Evolutionary conservation across 1,284 basidiomycete genomes (phyloP).

Genomic region (Cryptococcus maquisensis): DNA sequence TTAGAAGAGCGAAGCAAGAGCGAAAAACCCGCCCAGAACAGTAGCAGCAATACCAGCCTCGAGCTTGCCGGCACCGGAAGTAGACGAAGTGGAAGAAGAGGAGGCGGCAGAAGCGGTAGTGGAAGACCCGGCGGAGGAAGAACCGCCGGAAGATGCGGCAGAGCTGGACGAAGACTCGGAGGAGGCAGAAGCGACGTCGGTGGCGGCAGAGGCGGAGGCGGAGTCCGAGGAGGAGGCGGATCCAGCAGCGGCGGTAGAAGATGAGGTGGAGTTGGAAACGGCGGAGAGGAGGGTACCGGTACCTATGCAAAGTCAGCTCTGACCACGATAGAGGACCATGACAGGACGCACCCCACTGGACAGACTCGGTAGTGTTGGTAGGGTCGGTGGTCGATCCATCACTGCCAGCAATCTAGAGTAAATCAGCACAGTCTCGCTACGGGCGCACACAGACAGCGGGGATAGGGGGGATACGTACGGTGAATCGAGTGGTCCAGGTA

Average conservation of each 20-base stretch:
- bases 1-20: background rate
- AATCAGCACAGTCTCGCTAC: background rate
- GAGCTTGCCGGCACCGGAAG: background rate
- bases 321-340: background rate
- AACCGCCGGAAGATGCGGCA: background rate
- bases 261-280: constrained; percentile 9
- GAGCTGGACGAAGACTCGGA: background rate
- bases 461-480: constrained; percentile 23
- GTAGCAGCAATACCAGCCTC: background rate
- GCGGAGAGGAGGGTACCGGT: constrained; percentile 23
- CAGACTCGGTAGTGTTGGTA: constrained; percentile 33
- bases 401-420: constrained; percentile 35
- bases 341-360: constrained; percentile 37
- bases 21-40: background rate
- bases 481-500: constrained; percentile 49
- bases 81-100: background rate
- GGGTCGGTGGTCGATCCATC: constrained; percentile 40
- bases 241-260: constrained; percentile 13
- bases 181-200: background rate
- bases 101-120: background rate
- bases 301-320: constrained; percentile 8
- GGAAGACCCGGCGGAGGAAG: background rate
- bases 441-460: background rate
- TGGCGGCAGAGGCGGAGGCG: background rate
- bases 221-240: background rate